Conservation (phyloP, 2,329 filamentous ascomycete genomes). For the Colletotrichum cereale region DNA sequence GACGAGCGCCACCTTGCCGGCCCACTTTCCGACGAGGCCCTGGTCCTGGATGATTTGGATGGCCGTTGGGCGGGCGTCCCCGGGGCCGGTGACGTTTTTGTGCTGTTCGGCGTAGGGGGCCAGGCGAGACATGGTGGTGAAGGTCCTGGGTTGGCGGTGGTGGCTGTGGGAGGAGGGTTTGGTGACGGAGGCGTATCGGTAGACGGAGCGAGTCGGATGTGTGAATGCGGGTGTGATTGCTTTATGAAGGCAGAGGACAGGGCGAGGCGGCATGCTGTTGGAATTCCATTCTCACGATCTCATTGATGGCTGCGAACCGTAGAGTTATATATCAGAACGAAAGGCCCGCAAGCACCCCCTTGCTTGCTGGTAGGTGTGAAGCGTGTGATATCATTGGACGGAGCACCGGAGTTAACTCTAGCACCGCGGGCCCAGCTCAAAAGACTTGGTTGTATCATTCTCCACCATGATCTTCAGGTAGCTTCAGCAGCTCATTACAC, state of each 20-base stretch:
- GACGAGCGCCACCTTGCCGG: conserved; percentile 36
- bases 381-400: neutral
- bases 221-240: neutral
- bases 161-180: neutral
- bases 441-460: too few relatives aligned
- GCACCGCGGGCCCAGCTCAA: too few relatives aligned
- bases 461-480: too few relatives aligned
- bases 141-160: too few relatives aligned
- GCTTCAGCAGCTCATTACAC: neutral
- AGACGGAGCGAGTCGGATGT: neutral
- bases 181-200: neutral
- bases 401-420: neutral
- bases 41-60: conserved; percentile 41
- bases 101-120: conserved; percentile 35
- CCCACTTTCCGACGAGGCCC: conserved; percentile 35
- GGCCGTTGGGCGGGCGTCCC: conserved; percentile 41
- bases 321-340: neutral
- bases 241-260: neutral
- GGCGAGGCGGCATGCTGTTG: neutral
- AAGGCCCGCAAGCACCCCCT: neutral
- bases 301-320: too few relatives aligned
- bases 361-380: neutral
- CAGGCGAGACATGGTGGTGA: conserved; percentile 23
- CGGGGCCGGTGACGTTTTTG: conserved; percentile 34
- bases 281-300: neutral